Evolutionary conservation across 2,329 filamentous ascomycete species (phyloP), one percentile per base, ranked within the genome.

Genomic region (Rugonectria rugulosa): DNA sequence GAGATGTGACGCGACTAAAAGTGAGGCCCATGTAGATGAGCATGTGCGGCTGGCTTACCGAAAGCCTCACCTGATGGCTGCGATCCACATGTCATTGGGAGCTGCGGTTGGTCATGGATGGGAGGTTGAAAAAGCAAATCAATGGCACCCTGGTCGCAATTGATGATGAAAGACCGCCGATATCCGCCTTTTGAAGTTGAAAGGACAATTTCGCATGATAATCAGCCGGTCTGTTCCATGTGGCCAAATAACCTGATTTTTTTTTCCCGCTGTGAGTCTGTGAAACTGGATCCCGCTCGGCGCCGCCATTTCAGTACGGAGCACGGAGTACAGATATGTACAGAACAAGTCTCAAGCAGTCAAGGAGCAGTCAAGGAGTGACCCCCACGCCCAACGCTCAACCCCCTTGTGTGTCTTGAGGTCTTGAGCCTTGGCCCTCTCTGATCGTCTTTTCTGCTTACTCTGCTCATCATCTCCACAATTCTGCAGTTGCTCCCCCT

Each of bases 401-500:
- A n/a, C n/a, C n/a, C n/a, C n/a, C n/a, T n/a, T n/a, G n/a, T n/a
- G n/a, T n/a, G n/a, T n/a, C n/a, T n/a, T n/a, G n/a, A n/a, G n/a
- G n/a, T n/a, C n/a, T n/a, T n/a, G n/a, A n/a, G n/a, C n/a, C n/a
- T n/a, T n/a, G n/a, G n/a, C n/a, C 17, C 17, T 20, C 8, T 43
- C 27, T 15, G 8, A 19, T 31, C 17, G 12, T 31, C 47, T 12
- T 21, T 29, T 34, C 29, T 21, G 6, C 34, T 9, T 19, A 41
- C 36, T 29, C 41, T 15, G 41, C 26, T 4, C 23, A n/a, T n/a
- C 38, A 9, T 51, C 57, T 52, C 57, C 57, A 60, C 55, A 56
- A 21, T 45, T 58, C 52, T 60, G 43, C n/a, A n/a, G n/a, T 49
- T 40, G 47, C 56, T 51, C 58, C 58, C 43, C 45, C 55, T 49